phyloP scores from a whole-genome alignment of 108 stramenopile genomes.

The Stephanodiscus minutulus region DNA sequence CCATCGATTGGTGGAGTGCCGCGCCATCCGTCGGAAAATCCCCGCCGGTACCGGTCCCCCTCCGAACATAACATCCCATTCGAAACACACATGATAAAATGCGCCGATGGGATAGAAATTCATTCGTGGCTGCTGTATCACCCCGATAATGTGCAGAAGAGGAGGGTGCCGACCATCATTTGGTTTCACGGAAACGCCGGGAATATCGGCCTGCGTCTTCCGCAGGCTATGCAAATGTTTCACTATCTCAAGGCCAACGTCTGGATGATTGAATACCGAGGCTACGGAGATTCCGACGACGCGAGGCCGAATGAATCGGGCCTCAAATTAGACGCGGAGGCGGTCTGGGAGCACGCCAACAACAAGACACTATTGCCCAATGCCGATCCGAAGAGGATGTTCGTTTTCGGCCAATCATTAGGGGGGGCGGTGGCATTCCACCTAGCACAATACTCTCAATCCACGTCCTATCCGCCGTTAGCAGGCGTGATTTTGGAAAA shows the following conservation, averaged over 20 bases:
- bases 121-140: slow-evolving; percentile 90
- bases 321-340: slow-evolving; percentile 87
- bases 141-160: slow-evolving; percentile 29
- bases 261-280: slow-evolving; percentile 92
- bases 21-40: slow-evolving; percentile 63
- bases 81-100: slow-evolving; percentile 62
- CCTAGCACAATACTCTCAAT: slow-evolving; percentile 71
- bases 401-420: slow-evolving; percentile 88
- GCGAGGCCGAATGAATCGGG: slow-evolving; percentile 74
- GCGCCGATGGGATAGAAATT: slow-evolving; percentile 65
- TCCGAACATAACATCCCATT: slow-evolving; percentile 66
- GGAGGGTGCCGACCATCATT: slow-evolving; percentile 76
- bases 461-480: slow-evolving; percentile 48
- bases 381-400: slow-evolving; percentile 68
- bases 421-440: slow-evolving; percentile 95
- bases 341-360: slow-evolving; percentile 51
- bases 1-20: slow-evolving; percentile 78
- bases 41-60: slow-evolving; percentile 71
- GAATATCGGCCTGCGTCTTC: slow-evolving; percentile 93
- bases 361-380: slow-evolving; percentile 32
- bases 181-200: slow-evolving; percentile 99
- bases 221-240: slow-evolving; percentile 83
- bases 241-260: slow-evolving; percentile 72
- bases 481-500: slow-evolving; percentile 95
- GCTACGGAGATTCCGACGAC: slow-evolving; percentile 83